These are phyloP conservation scores for Lentinula aciculospora DNA, from an alignment of 768 basidiomycete genomes.

Conservation along the genomic window DNA sequence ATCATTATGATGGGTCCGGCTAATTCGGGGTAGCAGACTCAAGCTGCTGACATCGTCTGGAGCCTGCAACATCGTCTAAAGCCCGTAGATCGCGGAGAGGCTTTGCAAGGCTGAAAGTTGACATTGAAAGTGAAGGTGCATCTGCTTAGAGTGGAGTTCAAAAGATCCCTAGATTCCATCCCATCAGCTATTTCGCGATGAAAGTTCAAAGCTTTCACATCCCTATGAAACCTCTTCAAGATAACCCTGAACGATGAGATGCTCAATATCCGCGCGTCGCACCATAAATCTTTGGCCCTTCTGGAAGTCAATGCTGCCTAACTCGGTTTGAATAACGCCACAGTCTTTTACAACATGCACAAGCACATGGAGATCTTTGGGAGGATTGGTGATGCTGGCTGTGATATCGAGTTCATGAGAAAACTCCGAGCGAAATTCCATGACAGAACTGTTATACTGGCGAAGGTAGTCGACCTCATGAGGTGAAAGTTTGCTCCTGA, in stretches of 20 bases:
- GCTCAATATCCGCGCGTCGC: slow-evolving; percentile 83
- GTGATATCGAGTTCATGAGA: slow-evolving; percentile 85
- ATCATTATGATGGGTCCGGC: neutral
- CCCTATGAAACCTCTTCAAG: slow-evolving; percentile 69
- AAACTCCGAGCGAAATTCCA: slow-evolving; percentile 82
- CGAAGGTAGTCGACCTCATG: slow-evolving; percentile 83
- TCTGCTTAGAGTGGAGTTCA: neutral
- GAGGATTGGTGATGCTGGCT: slow-evolving; percentile 75
- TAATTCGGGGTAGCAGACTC: neutral
- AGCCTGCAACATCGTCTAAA: neutral
- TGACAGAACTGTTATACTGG: slow-evolving; percentile 72
- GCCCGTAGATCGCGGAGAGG: neutral
- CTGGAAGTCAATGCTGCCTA: slow-evolving; percentile 85
- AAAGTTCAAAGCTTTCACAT: neutral
- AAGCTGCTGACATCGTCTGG: neutral
- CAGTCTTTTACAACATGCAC: slow-evolving; percentile 87
- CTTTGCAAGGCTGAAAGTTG: neutral
- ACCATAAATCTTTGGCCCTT: slow-evolving; percentile 90
- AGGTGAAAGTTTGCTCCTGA: slow-evolving; percentile 69
- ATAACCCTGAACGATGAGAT: slow-evolving; percentile 90
- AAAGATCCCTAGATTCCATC: neutral
- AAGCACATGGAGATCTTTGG: slow-evolving; percentile 84
- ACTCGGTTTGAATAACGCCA: slow-evolving; percentile 87
- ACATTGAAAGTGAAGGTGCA: too few relatives aligned
- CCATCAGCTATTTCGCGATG: neutral